These are phyloP conservation scores for Botrytis squamosa DNA, from an alignment of 2,329 filamentous ascomycete species.

Conservation along the genomic window DNA sequence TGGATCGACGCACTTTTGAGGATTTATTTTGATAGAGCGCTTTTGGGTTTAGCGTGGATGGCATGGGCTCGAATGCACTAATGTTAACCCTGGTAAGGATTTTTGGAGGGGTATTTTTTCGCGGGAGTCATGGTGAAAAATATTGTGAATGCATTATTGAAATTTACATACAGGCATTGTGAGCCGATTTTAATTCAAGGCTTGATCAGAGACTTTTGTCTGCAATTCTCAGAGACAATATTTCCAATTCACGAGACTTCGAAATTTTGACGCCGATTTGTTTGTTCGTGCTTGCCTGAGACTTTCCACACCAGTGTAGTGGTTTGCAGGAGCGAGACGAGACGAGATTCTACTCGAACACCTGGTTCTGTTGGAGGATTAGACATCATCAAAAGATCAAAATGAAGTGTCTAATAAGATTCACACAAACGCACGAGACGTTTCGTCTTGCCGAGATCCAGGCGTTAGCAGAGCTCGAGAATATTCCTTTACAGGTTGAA, in stretches of 20 bases:
- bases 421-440: conserved; percentile 86
- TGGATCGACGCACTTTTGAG: not conserved
- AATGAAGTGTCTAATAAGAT: conserved; percentile 83
- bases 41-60: conserved; percentile 8
- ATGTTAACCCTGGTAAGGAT: conserved; percentile 10
- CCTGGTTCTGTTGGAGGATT: not conserved
- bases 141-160: not conserved
- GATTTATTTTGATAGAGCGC: conserved; percentile 16
- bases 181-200: not conserved
- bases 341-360: not conserved
- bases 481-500: conserved; percentile 68
- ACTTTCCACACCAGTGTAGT: conserved; percentile 14
- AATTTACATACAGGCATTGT: not conserved
- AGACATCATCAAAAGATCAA: conserved; percentile 16
- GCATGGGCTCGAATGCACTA: conserved; percentile 7
- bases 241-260: not conserved
- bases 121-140: not conserved
- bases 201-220: not conserved
- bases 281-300: not conserved
- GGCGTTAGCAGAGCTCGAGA: conserved; percentile 69
- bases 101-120: conserved; percentile 20
- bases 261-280: not conserved
- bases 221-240: not conserved
- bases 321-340: conserved; percentile 1
- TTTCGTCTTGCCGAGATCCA: conserved; percentile 84